Conservation (phyloP, 2,329 filamentous ascomycete genomes). For the Colletotrichum trifolii region DNA sequence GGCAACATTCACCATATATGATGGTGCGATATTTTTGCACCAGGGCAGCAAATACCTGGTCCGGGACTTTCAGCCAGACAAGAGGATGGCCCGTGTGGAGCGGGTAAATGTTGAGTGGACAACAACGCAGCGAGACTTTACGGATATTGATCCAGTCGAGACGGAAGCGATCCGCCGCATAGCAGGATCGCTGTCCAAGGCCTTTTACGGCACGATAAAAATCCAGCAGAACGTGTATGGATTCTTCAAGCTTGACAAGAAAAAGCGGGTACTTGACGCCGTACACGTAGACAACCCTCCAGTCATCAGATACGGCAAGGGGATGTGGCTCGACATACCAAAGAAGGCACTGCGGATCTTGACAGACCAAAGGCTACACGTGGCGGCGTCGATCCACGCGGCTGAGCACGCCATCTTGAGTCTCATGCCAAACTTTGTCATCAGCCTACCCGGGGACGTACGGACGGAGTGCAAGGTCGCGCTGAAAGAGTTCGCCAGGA, state of each 20-base stretch:
- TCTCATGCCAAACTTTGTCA: conserved; percentile 89
- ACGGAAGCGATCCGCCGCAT: conserved; percentile 88
- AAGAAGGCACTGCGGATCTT: conserved; percentile 83
- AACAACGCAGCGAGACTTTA: conserved; percentile 91
- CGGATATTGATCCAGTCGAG: conserved; percentile 92
- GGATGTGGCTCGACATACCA: conserved; percentile 96
- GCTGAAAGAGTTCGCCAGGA: conserved; percentile 84
- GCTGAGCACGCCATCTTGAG: conserved; percentile 92
- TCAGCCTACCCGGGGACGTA: conserved; percentile 90
- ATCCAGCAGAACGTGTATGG: conserved; percentile 92
- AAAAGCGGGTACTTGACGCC: conserved; percentile 86
- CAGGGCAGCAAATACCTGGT: conserved; percentile 95
- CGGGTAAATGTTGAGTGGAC: conserved; percentile 94
- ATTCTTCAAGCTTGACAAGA: conserved; percentile 96
- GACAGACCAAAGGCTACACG: conserved; percentile 76
- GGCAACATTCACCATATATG: conserved; percentile 96
- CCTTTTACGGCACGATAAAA: conserved; percentile 87
- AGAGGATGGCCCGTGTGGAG: conserved; percentile 86
- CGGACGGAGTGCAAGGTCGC: conserved; percentile 93
- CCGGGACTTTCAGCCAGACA: conserved; percentile 85
- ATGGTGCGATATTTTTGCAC: conserved; percentile 96
- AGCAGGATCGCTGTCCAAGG: conserved; percentile 68
- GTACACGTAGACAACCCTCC: conserved; percentile 94
- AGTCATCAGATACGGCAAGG: conserved; percentile 84
- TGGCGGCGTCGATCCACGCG: conserved; percentile 91